A percentile compares a stretch with the other conserved stretches of the same genome.
Conservation (phyloP, 2,329 filamentous ascomycete genomes). For the Zarea fungicola region DNA sequence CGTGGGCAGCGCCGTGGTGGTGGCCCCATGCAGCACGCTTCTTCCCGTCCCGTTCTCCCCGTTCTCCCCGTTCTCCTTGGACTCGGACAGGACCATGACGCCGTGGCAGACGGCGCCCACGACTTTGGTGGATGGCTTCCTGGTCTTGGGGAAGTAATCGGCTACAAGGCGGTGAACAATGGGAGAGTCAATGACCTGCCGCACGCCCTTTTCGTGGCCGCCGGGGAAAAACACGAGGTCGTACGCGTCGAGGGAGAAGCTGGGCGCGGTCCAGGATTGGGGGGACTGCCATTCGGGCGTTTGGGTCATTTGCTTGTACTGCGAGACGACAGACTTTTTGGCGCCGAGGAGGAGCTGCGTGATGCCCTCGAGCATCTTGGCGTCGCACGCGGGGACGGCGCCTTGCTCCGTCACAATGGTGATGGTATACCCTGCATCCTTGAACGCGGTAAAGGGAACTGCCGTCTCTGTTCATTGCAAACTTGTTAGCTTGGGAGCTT, state of each 20-base stretch:
- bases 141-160: slow-evolving; percentile 43
- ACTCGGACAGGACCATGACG: slow-evolving; percentile 43
- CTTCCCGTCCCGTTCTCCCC: slow-evolving; percentile 34
- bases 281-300: slow-evolving; percentile 39
- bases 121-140: slow-evolving; percentile 34
- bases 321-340: slow-evolving; percentile 31
- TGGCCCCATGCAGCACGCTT: slow-evolving; percentile 42
- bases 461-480: slow-evolving; percentile 42
- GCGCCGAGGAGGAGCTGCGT: slow-evolving; percentile 47
- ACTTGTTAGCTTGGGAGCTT: not conserved
- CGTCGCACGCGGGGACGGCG: slow-evolving; percentile 41
- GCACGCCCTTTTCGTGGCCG: slow-evolving; percentile 47
- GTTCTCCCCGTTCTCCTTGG: slow-evolving; percentile 29
- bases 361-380: slow-evolving; percentile 42
- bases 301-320: slow-evolving; percentile 38
- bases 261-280: slow-evolving; percentile 38
- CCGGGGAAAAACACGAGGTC: slow-evolving; percentile 47
- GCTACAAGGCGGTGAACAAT: slow-evolving; percentile 39
- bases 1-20: slow-evolving; percentile 44
- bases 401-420: slow-evolving; percentile 47
- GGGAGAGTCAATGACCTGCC: slow-evolving; percentile 45
- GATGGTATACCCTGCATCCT: slow-evolving; percentile 41
- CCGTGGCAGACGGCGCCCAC: slow-evolving; percentile 49
- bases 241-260: slow-evolving; percentile 40
- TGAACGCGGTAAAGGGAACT: slow-evolving; percentile 43